phyloP scores from a whole-genome alignment of 1,284 basidiomycete species.

The Tilletia indica region DNA sequence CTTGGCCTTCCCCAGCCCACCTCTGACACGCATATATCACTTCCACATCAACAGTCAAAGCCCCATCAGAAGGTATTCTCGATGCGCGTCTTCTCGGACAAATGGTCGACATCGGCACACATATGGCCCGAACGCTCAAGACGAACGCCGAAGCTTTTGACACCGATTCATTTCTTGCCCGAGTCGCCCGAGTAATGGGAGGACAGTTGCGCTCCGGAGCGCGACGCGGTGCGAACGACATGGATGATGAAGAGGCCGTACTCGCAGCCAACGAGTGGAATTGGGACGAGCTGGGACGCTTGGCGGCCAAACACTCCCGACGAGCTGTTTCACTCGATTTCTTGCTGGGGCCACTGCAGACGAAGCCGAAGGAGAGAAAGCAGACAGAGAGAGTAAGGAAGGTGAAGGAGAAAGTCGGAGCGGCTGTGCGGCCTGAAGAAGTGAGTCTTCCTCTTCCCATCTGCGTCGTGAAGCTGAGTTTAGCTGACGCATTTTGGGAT shows the following conservation, averaged over 20 bases:
- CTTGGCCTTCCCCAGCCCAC: not conserved
- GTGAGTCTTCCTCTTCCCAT: slow-evolving; percentile 14
- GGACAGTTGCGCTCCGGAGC: not conserved
- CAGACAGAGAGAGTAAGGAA: slow-evolving; percentile 15
- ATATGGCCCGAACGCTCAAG: slow-evolving; percentile 49
- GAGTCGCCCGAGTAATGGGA: slow-evolving; percentile 26
- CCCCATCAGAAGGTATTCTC: slow-evolving; percentile 36
- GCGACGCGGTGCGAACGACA: slow-evolving; percentile 2
- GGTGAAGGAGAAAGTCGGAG: slow-evolving; percentile 19
- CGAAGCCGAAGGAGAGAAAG: slow-evolving; percentile 32
- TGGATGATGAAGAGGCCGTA: slow-evolving; percentile 25
- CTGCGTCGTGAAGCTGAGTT: not conserved
- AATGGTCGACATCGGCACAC: slow-evolving; percentile 45
- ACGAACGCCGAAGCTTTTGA: slow-evolving; percentile 46
- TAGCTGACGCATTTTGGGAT: not conserved
- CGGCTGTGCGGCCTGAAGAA: slow-evolving; percentile 22
- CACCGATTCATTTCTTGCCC: slow-evolving; percentile 43
- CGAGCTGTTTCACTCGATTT: slow-evolving; percentile 46
- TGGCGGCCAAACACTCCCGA: slow-evolving; percentile 32
- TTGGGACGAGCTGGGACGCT: slow-evolving; percentile 39
- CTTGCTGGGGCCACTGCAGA: slow-evolving; percentile 49
- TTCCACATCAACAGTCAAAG: slow-evolving; percentile 31
- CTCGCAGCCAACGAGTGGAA: slow-evolving; percentile 38
- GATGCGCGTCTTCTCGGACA: slow-evolving; percentile 45
- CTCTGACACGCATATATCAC: not conserved